Conservation (phyloP, 2,329 filamentous ascomycete genomes). For the Hypoxylon sp. region DNA sequence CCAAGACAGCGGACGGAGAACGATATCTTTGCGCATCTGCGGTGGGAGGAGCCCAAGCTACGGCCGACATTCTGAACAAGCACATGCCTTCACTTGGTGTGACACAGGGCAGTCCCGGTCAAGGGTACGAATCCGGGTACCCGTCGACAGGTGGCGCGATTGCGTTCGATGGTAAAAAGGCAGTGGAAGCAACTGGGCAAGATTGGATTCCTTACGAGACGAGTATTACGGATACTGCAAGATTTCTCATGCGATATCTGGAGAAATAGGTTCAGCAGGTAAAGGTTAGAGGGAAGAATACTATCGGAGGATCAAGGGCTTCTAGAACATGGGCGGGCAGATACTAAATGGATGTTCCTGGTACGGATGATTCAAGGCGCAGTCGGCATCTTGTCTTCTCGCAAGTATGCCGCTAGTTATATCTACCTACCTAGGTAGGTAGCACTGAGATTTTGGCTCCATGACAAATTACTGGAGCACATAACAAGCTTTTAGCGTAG, state of each 20-base stretch:
- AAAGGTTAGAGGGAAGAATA: background rate
- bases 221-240: slow-evolving; percentile 41
- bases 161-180: slow-evolving; percentile 48
- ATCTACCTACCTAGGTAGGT: too few species aligned
- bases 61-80: slow-evolving; percentile 45
- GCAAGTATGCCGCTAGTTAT: background rate
- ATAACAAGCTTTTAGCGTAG: too few species aligned
- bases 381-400: background rate
- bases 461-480: too few species aligned
- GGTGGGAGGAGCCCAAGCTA: slow-evolving; percentile 43
- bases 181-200: slow-evolving; percentile 46
- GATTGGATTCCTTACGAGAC: slow-evolving; percentile 52
- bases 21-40: slow-evolving; percentile 46
- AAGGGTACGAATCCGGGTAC: slow-evolving; percentile 45
- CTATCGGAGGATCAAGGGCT: background rate
- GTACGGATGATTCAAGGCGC: background rate
- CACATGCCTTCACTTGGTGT: slow-evolving; percentile 37
- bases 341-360: background rate
- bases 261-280: background rate
- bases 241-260: slow-evolving; percentile 40
- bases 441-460: too few species aligned
- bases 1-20: slow-evolving; percentile 43
- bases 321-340: background rate
- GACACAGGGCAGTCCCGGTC: slow-evolving; percentile 37
- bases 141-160: slow-evolving; percentile 21